Evolutionary conservation across 1,284 basidiomycete species (phyloP).

Genomic region (Cutaneotrichosporon dermatis): DNA sequence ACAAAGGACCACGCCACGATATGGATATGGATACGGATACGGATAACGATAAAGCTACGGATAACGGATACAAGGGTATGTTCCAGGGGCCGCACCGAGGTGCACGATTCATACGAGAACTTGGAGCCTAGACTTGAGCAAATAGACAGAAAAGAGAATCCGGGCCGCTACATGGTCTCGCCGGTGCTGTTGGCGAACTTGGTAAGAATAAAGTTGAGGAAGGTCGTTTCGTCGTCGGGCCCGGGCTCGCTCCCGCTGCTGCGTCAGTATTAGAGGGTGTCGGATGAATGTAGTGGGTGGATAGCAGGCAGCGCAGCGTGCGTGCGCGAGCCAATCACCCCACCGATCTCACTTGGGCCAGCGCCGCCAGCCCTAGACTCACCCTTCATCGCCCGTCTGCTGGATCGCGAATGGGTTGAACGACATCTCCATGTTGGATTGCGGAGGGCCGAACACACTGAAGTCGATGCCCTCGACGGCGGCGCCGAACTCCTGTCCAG

Average conservation of each 20-base stretch:
- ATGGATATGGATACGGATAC: too few species aligned
- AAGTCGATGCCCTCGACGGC: constrained; percentile 42
- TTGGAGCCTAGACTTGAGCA: too few species aligned
- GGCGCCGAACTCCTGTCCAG: constrained; percentile 26
- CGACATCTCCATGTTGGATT: constrained; percentile 19
- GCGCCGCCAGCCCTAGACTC: constrained; percentile 14
- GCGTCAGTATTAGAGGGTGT: neutral
- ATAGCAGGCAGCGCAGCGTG: too few species aligned
- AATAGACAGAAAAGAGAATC: neutral
- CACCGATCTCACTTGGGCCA: neutral
- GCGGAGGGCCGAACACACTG: constrained; percentile 32
- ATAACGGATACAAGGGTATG: too few species aligned
- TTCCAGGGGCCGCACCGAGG: too few species aligned
- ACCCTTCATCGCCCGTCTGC: constrained; percentile 42
- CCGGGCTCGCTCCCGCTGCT: constrained; percentile 16
- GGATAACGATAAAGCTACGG: too few species aligned
- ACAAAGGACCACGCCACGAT: too few species aligned
- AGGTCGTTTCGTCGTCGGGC: constrained; percentile 39
- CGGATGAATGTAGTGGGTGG: too few species aligned
- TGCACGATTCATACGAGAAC: too few species aligned
- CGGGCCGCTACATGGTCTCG: constrained; percentile 22
- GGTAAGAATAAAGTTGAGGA: constrained; percentile 45
- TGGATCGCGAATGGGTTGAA: constrained; percentile 49
- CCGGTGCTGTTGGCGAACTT: constrained; percentile 45
- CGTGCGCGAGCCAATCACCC: too few species aligned